These are phyloP conservation scores for Lichtheimia ramosa DNA, from an alignment of 371 early-diverging fungal genomes.

Conservation along the genomic window DNA sequence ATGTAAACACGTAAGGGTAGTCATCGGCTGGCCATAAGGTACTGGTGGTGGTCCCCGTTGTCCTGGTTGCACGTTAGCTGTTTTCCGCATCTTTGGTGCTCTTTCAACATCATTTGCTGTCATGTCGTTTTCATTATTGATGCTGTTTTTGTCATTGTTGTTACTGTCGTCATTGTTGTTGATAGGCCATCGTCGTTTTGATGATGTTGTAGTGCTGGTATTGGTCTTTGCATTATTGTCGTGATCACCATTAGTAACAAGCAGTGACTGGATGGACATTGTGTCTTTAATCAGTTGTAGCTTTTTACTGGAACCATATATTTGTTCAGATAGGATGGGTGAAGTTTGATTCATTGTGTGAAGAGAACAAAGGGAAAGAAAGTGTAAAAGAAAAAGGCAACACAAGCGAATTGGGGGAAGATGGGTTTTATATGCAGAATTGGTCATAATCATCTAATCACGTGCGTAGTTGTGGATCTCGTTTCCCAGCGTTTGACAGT, in stretches of 20 bases:
- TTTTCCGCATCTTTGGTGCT: constrained; percentile 8
- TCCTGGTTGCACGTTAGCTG: background rate
- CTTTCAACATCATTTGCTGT: background rate
- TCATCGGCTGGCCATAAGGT: constrained; percentile 19
- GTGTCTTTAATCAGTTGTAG: constrained; percentile 40
- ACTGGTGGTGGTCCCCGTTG: background rate
- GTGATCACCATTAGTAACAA: constrained; percentile 27
- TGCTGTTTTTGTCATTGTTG: too few relatives aligned
- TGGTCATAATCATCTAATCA: constrained; percentile 1
- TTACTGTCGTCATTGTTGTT: too few relatives aligned
- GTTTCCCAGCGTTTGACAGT: constrained; percentile 3
- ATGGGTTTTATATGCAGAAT: constrained; percentile 3
- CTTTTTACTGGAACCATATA: constrained; percentile 43
- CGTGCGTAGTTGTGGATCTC: constrained; percentile 1
- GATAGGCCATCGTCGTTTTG: constrained; percentile 6
- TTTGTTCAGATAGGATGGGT: constrained; percentile 42
- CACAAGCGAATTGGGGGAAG: constrained; percentile 1
- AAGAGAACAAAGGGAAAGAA: constrained; percentile 10
- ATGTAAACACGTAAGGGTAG: constrained; percentile 59
- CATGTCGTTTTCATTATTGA: background rate
- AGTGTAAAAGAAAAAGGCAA: constrained; percentile 11
- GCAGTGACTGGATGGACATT: constrained; percentile 24
- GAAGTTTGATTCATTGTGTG: constrained; percentile 27
- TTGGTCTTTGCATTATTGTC: background rate
- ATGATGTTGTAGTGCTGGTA: background rate